Evolutionary conservation across 2,329 filamentous ascomycete species (phyloP).

Genomic region (Coniochaeta prunicola): DNA sequence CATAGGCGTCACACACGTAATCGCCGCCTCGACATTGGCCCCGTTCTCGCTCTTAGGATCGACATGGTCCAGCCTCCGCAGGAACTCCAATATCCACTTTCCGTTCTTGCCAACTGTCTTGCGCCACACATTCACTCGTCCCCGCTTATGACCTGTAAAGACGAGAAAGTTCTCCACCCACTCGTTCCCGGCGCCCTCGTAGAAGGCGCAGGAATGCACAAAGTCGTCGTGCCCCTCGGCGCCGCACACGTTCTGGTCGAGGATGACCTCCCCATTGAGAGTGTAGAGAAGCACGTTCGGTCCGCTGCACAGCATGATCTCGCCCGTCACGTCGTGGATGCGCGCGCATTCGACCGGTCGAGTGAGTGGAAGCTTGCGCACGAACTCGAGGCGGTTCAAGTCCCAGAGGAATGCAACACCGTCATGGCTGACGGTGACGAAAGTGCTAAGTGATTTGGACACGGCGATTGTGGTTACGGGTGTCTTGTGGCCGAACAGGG

Average conservation of each 20-base stretch:
- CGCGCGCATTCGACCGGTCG: slow-evolving; percentile 63
- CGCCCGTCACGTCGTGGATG: slow-evolving; percentile 86
- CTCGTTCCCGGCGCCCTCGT: slow-evolving; percentile 84
- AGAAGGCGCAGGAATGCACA: slow-evolving; percentile 80
- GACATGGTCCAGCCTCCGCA: slow-evolving; percentile 75
- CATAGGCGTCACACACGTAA: slow-evolving; percentile 82
- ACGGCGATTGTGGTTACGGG: slow-evolving; percentile 77
- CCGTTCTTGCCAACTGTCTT: slow-evolving; percentile 47
- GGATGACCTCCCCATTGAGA: slow-evolving; percentile 75
- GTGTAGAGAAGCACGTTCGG: slow-evolving; percentile 72
- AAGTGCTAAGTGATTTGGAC: slow-evolving; percentile 79
- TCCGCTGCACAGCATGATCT: slow-evolving; percentile 78
- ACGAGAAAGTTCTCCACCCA: slow-evolving; percentile 83
- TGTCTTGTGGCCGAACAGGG: slow-evolving; percentile 83
- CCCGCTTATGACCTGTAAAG: slow-evolving; percentile 80
- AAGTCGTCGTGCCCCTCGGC: slow-evolving; percentile 58
- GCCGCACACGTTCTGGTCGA: slow-evolving; percentile 75
- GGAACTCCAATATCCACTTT: slow-evolving; percentile 67
- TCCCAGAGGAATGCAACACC: slow-evolving; percentile 90
- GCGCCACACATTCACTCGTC: slow-evolving; percentile 74
- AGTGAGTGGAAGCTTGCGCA: slow-evolving; percentile 61
- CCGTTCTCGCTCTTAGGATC: slow-evolving; percentile 58
- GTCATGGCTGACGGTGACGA: slow-evolving; percentile 76
- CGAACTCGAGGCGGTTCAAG: slow-evolving; percentile 80
- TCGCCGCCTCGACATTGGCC: slow-evolving; percentile 56